Conservation (phyloP, 495 filamentous ascomycete genomes). For the Daldinia concentrica region DNA sequence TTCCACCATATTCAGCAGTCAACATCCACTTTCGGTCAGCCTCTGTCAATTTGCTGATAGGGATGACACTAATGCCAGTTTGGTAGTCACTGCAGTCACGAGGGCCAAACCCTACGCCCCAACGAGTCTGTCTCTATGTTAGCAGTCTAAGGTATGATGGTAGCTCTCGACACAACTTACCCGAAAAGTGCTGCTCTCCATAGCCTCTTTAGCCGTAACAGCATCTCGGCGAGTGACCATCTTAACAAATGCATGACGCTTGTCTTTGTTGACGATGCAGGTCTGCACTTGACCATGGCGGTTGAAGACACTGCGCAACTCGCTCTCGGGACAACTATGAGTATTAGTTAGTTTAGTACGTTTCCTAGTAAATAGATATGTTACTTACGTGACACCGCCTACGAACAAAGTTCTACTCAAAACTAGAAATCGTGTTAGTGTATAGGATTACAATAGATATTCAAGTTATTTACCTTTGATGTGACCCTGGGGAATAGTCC, state of each 20-base stretch:
- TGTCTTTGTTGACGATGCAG: constrained; percentile 96
- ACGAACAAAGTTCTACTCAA: constrained; percentile 95
- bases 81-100: constrained; percentile 97
- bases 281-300: constrained; percentile 90
- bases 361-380: constrained; percentile 26
- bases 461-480: constrained; percentile 74
- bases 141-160: constrained; percentile 18
- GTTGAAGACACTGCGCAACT: constrained; percentile 79
- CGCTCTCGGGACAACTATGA: constrained; percentile 75
- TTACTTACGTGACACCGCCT: constrained; percentile 88
- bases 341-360: constrained; percentile 19
- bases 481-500: constrained; percentile 70
- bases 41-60: constrained; percentile 89
- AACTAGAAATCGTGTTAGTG: constrained; percentile 59
- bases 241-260: constrained; percentile 98
- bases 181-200: constrained; percentile 86
- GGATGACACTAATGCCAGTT: constrained; percentile 91
- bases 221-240: constrained; percentile 92
- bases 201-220: constrained; percentile 82
- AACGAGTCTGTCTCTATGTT: constrained; percentile 73
- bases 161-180: constrained; percentile 61
- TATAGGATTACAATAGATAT: constrained; percentile 18
- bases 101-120: constrained; percentile 97
- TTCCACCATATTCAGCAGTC: constrained; percentile 91
- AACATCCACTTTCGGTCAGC: constrained; percentile 98